Percentiles rank a stretch among this genome's conserved stretches.
Conservation (phyloP, 495 filamentous ascomycete genomes). For the Tuber microsphaerosporum region DNA sequence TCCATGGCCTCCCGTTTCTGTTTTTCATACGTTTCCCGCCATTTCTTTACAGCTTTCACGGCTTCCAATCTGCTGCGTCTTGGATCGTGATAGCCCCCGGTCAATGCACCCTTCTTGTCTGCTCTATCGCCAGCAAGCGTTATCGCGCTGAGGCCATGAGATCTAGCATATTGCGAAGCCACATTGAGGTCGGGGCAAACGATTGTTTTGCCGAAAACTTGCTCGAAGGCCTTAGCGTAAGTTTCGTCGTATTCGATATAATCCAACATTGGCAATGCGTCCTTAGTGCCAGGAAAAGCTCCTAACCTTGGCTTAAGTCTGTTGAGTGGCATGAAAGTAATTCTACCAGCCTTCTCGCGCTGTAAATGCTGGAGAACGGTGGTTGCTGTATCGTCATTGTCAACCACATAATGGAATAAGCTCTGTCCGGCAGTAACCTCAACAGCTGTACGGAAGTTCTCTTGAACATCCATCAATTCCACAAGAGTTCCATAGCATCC, state of each 20-base stretch:
- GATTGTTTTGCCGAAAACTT: slow-evolving; percentile 92
- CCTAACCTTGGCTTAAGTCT: slow-evolving; percentile 59
- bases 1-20: slow-evolving; percentile 52
- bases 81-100: slow-evolving; percentile 83
- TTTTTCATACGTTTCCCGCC: slow-evolving; percentile 65
- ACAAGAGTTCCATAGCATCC: slow-evolving; percentile 92
- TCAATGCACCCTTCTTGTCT: slow-evolving; percentile 89
- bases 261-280: slow-evolving; percentile 76
- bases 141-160: slow-evolving; percentile 82
- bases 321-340: slow-evolving; percentile 92
- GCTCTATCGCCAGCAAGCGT: slow-evolving; percentile 89
- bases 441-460: slow-evolving; percentile 80
- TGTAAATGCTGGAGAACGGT: slow-evolving; percentile 71
- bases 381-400: slow-evolving; percentile 81
- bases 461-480: slow-evolving; percentile 76
- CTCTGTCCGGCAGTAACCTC: slow-evolving; percentile 89
- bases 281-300: slow-evolving; percentile 76
- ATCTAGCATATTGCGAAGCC: slow-evolving; percentile 80
- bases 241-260: slow-evolving; percentile 71
- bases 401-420: slow-evolving; percentile 93
- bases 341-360: slow-evolving; percentile 70
- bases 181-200: slow-evolving; percentile 83
- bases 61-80: slow-evolving; percentile 75
- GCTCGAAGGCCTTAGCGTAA: slow-evolving; percentile 79
- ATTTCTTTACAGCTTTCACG: slow-evolving; percentile 65